These are phyloP conservation scores for Moricandia moricandioides DNA, from an alignment of 345 rosid genomes.

Conservation along the genomic window DNA sequence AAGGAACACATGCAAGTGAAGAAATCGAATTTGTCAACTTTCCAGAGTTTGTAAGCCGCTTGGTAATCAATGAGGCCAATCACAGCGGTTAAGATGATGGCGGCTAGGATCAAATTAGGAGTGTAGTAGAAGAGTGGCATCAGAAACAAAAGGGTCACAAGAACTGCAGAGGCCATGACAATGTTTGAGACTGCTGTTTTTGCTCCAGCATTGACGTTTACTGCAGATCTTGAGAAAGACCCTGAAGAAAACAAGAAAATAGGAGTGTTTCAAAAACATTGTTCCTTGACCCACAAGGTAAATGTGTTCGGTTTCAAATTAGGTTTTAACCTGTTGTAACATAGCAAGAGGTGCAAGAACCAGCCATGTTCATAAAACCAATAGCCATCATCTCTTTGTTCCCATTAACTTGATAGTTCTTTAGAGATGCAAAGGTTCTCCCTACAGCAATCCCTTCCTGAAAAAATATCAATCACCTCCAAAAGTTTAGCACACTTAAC, in stretches of 20 bases:
- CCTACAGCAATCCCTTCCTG: slow-evolving; percentile 99
- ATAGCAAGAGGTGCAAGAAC: slow-evolving; percentile 91
- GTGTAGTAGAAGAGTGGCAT: slow-evolving; percentile 96
- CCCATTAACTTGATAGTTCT: slow-evolving; percentile 90
- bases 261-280: background rate
- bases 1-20: slow-evolving; percentile 79
- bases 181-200: slow-evolving; percentile 81
- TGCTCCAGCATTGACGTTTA: slow-evolving; percentile 92
- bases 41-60: slow-evolving; percentile 68
- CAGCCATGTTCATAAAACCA: slow-evolving; percentile 93
- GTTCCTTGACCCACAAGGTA: slow-evolving; percentile 5
- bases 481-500: background rate
- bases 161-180: slow-evolving; percentile 79
- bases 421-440: slow-evolving; percentile 85
- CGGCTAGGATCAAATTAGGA: slow-evolving; percentile 79
- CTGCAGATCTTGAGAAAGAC: slow-evolving; percentile 91
- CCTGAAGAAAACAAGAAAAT: slow-evolving; percentile 45
- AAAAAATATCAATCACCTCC: slow-evolving; percentile 8
- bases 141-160: slow-evolving; percentile 81
- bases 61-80: slow-evolving; percentile 81
- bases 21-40: slow-evolving; percentile 95
- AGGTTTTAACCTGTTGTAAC: slow-evolving; percentile 66
- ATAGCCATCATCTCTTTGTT: slow-evolving; percentile 99
- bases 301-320: background rate
- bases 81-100: slow-evolving; percentile 91